Conservation (phyloP, 2,329 filamentous ascomycete species). For the Ophiostoma pallidulum region DNA sequence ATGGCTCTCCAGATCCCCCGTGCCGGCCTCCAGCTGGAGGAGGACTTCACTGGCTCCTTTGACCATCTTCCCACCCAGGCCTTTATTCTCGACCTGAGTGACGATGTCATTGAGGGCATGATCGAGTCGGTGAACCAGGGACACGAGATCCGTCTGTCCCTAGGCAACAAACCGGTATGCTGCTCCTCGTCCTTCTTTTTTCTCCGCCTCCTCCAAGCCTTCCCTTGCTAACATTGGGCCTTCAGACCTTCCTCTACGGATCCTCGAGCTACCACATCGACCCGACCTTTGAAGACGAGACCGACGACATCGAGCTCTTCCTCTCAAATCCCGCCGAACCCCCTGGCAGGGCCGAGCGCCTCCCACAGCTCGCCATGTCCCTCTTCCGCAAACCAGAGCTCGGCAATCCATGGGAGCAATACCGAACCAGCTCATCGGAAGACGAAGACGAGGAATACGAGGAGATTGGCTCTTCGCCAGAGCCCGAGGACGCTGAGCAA, state of each 20-base stretch:
- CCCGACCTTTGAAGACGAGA: slow-evolving; percentile 38
- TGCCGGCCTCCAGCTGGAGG: slow-evolving; percentile 47
- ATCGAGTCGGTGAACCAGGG: slow-evolving; percentile 50
- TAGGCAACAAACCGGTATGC: slow-evolving; percentile 53
- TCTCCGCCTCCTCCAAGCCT: slow-evolving; percentile 5
- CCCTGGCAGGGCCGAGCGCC: slow-evolving; percentile 35
- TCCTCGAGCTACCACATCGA: slow-evolving; percentile 38
- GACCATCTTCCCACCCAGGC: slow-evolving; percentile 42
- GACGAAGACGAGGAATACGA: slow-evolving; percentile 17
- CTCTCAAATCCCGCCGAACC: slow-evolving; percentile 42
- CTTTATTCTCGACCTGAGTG: slow-evolving; percentile 48
- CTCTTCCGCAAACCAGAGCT: slow-evolving; percentile 36
- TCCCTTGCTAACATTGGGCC: slow-evolving; percentile 4
- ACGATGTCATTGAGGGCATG: slow-evolving; percentile 52
- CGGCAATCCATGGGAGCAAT: slow-evolving; percentile 16
- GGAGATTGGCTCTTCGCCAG: slow-evolving; percentile 14
- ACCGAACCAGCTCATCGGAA: slow-evolving; percentile 14
- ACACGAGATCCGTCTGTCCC: slow-evolving; percentile 44
- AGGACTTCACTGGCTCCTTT: slow-evolving; percentile 37
- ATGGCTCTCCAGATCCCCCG: slow-evolving; percentile 46
- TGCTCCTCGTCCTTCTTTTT: neutral
- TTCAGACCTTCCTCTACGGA: slow-evolving; percentile 46
- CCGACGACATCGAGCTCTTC: slow-evolving; percentile 32
- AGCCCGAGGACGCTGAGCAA: slow-evolving; percentile 15
- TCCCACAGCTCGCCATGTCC: slow-evolving; percentile 41